phyloP scores from a whole-genome alignment of 208 protist genomes.

The Leishmania martiniquensis region DNA sequence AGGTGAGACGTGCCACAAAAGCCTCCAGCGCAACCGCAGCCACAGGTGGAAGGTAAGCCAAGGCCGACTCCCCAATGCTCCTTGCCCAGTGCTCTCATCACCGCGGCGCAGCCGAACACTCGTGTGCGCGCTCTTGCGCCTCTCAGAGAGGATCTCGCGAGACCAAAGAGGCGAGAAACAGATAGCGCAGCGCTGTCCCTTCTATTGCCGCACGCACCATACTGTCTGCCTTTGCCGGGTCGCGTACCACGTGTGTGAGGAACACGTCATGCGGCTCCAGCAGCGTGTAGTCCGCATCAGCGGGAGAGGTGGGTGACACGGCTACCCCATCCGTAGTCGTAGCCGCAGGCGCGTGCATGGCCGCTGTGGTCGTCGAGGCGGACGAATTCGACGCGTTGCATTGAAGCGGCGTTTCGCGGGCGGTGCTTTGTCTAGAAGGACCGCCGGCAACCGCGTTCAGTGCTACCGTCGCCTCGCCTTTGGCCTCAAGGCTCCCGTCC shows the following conservation, averaged over 20 bases:
- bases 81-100: too few species aligned
- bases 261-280: constrained; percentile 50
- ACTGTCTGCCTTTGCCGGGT: constrained; percentile 28
- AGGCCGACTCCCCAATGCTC: too few species aligned
- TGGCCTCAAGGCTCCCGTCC: neutral
- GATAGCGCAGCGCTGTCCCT: constrained; percentile 40
- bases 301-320: neutral
- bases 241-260: constrained; percentile 31
- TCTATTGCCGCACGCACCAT: constrained; percentile 42
- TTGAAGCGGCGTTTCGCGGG: neutral
- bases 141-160: neutral
- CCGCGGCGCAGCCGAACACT: neutral
- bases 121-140: neutral
- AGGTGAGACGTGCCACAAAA: too few species aligned
- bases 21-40: too few species aligned
- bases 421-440: neutral
- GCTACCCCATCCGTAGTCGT: neutral
- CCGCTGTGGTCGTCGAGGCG: neutral
- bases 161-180: constrained; percentile 19
- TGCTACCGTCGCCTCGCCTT: neutral
- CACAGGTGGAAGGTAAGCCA: too few species aligned
- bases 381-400: neutral
- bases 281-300: constrained; percentile 12
- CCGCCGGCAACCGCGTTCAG: neutral
- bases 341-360: constrained; percentile 1